Evolutionary conservation across 805 yeast species (phyloP).

Genomic region (Ascoidea tarda): DNA sequence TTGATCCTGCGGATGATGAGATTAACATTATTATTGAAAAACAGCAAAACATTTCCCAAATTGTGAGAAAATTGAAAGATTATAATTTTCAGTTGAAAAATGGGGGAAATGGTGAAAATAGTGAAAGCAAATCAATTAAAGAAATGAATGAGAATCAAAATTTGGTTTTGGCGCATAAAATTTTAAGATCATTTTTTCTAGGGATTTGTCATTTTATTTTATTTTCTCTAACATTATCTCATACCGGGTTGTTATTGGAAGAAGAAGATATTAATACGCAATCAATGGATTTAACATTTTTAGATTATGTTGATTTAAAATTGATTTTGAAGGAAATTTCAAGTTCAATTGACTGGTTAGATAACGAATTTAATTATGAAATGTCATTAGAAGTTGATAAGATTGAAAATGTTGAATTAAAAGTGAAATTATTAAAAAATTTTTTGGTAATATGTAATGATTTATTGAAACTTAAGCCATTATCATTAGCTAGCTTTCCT

Average conservation of each 20-base stretch:
- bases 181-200: constrained; percentile 33
- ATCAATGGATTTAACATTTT: constrained; percentile 38
- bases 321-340: background rate
- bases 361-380: too few relatives aligned
- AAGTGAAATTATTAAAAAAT: background rate
- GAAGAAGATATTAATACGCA: constrained; percentile 66
- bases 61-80: background rate
- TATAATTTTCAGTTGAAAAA: constrained; percentile 31
- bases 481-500: background rate
- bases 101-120: constrained; percentile 11
- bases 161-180: constrained; percentile 28
- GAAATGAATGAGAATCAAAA: constrained; percentile 2
- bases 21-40: background rate
- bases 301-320: constrained; percentile 7
- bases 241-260: constrained; percentile 47
- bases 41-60: background rate
- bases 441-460: background rate
- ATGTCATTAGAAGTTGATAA: background rate
- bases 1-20: background rate
- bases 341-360: background rate
- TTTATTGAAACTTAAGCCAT: too few relatives aligned
- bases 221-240: constrained; percentile 29
- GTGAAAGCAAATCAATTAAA: constrained; percentile 10
- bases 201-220: constrained; percentile 44
- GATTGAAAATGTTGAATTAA: background rate